Conservation (phyloP, 768 basidiomycete species). For the Panaeolus papilionaceus region DNA sequence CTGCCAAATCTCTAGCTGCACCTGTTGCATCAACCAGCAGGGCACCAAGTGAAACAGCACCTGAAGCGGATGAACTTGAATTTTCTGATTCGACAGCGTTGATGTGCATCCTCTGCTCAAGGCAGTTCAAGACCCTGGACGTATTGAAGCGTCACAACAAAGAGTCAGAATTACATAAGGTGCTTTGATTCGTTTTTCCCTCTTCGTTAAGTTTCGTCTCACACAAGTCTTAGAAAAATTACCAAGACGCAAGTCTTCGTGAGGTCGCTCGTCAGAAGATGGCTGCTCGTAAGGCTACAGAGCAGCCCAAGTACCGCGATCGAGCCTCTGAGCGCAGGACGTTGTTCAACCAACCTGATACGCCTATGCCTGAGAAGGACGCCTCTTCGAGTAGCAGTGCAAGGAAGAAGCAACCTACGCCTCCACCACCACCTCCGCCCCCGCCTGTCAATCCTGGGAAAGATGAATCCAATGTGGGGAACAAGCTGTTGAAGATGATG, state of each 20-base stretch:
- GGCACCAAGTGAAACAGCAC: constrained; percentile 36
- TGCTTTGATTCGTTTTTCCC: constrained; percentile 34
- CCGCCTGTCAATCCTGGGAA: constrained; percentile 69
- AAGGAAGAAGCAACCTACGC: constrained; percentile 50
- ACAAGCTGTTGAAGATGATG: constrained; percentile 96
- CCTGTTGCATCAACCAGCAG: constrained; percentile 8
- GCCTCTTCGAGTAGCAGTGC: constrained; percentile 24
- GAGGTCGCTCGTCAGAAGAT: constrained; percentile 78
- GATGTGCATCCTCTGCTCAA: constrained; percentile 89
- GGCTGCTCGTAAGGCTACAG: constrained; percentile 47
- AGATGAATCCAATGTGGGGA: constrained; percentile 89
- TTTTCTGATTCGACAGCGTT: constrained; percentile 78
- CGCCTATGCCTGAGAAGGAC: constrained; percentile 66
- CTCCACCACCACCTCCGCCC: constrained; percentile 67
- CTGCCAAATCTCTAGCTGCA: background rate
- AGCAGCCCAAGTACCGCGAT: constrained; percentile 90
- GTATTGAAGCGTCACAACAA: constrained; percentile 89
- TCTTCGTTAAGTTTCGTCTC: constrained; percentile 43
- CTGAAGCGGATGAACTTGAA: constrained; percentile 73
- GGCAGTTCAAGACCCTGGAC: constrained; percentile 90
- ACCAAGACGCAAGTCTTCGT: constrained; percentile 71
- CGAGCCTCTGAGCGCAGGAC: constrained; percentile 91
- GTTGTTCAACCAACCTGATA: constrained; percentile 91
- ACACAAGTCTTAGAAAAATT: constrained; percentile 76
- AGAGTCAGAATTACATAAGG: constrained; percentile 97